These are phyloP conservation scores for Saccharomyces pastorianus DNA, from an alignment of 1,139 yeast genomes.

Conservation along the genomic window DNA sequence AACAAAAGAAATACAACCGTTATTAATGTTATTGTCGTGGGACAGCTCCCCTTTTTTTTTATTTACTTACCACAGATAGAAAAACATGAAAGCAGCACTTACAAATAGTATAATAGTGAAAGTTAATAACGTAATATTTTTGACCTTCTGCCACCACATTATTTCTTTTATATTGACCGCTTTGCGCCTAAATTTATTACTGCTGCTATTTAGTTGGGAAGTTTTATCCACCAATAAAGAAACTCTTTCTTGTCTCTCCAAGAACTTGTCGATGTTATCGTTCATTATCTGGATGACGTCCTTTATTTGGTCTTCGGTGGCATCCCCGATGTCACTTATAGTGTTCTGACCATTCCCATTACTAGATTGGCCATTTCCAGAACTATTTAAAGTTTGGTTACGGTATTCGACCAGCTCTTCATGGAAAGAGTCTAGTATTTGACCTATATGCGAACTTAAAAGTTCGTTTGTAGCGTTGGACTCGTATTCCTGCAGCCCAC, in stretches of 20 bases:
- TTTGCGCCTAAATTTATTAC: conserved; percentile 64
- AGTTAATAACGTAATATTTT: conserved; percentile 18
- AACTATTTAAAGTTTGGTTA: conserved; percentile 13
- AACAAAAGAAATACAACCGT: background rate
- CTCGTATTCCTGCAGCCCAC: conserved; percentile 23
- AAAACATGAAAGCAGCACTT: conserved; percentile 21
- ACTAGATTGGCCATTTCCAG: background rate
- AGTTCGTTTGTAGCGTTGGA: conserved; percentile 13
- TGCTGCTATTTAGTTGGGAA: conserved; percentile 58
- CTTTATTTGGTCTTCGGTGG: conserved; percentile 28
- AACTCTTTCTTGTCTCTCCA: conserved; percentile 76
- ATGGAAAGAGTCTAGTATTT: conserved; percentile 27
- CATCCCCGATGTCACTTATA: conserved; percentile 11
- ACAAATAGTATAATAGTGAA: conserved; percentile 19
- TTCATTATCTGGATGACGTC: conserved; percentile 46
- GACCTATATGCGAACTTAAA: conserved; percentile 18
- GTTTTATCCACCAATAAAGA: conserved; percentile 73
- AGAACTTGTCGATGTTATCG: conserved; percentile 58
- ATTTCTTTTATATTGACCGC: conserved; percentile 57
- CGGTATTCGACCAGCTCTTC: conserved; percentile 26
- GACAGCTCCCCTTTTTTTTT: background rate
- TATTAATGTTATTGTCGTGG: background rate
- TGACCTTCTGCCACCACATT: conserved; percentile 53
- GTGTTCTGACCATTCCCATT: background rate
- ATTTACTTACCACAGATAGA: conserved; percentile 11